Evolutionary conservation across 1,139 yeast genomes (phyloP), one percentile per base, ranked within the genome.

Genomic region (Yarrowia galli): DNA sequence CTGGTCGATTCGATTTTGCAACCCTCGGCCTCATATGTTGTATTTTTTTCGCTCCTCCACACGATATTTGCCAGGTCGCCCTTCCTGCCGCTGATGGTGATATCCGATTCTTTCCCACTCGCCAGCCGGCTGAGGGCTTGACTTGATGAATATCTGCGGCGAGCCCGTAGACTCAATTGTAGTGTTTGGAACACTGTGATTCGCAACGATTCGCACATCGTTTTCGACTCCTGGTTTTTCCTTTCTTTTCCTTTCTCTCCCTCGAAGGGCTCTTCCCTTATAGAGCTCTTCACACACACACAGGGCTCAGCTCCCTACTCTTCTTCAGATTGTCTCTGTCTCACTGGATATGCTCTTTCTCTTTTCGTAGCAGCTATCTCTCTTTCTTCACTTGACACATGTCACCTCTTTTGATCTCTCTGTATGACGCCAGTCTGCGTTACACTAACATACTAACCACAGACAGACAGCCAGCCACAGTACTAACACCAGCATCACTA

Each of bases 81-180:
- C 32, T 28, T 51, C 22, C 16, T 16, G 9, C 16, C 18, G 20
- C 45, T 23, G 45, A 43, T 36, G 22, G 45, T 36, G 40, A 20
- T 9, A 25, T 25, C 13, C 16, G 25, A 40, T 22, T 42, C 5
- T 43, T 22, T 12, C 20, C n/a, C 15, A 16, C 28, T 43, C 32
- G 32, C 32, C 8, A 28, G 6, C 2, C 22, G 28, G n/a, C 45
- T 22, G 48, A 43, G 48, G 32, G 48, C 25, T 36, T 53, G 43
- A n/a, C 45, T 16, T 10, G 60, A 22, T 53, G 60, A 36, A 22
- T 38, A 36, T 53, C 60, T 20, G 43, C 16, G 58, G 45, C 45
- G 60, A 53, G 60, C 60, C 43, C 60, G 60, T 53, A 53, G 58
- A 51, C 35, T 35, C 42, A 49, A 28, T 22, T 51, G 58, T 51